Conservation (phyloP, 2,329 filamentous ascomycete species). For the Aspergillus fijiensis region DNA sequence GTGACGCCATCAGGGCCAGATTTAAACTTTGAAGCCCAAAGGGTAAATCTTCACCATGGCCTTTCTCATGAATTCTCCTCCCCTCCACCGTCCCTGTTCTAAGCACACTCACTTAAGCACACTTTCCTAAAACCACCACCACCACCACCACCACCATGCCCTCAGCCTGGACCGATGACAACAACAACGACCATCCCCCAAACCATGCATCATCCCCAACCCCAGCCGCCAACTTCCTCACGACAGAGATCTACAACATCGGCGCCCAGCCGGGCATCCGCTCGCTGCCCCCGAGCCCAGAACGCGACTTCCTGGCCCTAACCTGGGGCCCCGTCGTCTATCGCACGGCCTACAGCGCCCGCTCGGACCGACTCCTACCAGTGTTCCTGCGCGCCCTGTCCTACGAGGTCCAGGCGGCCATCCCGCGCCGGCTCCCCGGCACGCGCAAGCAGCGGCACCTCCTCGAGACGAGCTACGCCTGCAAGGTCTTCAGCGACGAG, state of each 20-base stretch:
- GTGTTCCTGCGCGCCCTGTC: conserved; percentile 52
- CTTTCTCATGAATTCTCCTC: neutral
- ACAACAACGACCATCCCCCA: neutral
- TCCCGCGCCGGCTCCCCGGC: conserved; percentile 22
- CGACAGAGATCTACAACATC: conserved; percentile 29
- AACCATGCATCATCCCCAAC: conserved; percentile 11
- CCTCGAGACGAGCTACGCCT: conserved; percentile 26
- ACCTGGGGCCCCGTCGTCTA: conserved; percentile 34
- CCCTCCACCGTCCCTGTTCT: neutral
- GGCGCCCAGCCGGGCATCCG: conserved; percentile 27
- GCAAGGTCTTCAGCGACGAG: conserved; percentile 26
- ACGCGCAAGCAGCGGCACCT: conserved; percentile 20
- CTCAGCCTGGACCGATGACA: neutral
- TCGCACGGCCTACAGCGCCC: conserved; percentile 28
- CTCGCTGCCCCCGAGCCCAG: conserved; percentile 25
- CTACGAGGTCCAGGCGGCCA: conserved; percentile 52
- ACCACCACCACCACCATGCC: neutral
- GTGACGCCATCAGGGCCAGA: neutral
- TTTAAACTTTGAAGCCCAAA: neutral
- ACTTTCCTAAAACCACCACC: too few relatives aligned
- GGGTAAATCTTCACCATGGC: neutral
- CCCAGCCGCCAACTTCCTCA: conserved; percentile 24
- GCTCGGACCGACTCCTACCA: conserved; percentile 53
- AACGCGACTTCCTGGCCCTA: conserved; percentile 30
- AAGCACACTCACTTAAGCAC: neutral